A percentile compares a stretch with the other conserved stretches of the same genome.
These are phyloP conservation scores for Cucurbitaria berberidis DNA, from an alignment of 2,329 filamentous ascomycete genomes.

Conservation along the genomic window DNA sequence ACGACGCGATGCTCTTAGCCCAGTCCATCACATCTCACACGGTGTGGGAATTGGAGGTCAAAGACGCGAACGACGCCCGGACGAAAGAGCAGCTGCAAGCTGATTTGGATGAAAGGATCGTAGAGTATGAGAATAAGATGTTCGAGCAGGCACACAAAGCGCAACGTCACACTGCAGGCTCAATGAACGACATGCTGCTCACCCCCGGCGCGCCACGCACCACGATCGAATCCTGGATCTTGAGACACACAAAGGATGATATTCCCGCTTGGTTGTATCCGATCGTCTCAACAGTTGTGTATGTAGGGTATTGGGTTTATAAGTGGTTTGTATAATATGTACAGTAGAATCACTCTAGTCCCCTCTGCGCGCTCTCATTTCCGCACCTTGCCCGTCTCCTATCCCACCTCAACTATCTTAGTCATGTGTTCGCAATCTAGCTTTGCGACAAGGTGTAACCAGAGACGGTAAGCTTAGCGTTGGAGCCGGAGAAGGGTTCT, in stretches of 20 bases:
- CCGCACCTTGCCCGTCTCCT: not conserved
- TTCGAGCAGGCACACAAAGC: constrained; percentile 43
- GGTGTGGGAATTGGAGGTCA: not conserved
- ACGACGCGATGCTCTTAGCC: constrained; percentile 45
- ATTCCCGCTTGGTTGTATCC: constrained; percentile 23
- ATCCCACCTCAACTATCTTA: not conserved
- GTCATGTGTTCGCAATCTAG: constrained; percentile 8
- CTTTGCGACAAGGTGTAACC: constrained; percentile 46
- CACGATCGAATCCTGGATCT: constrained; percentile 50
- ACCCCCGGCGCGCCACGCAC: constrained; percentile 54
- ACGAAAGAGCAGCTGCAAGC: not conserved
- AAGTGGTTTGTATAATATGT: constrained; percentile 23
- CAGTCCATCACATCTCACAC: constrained; percentile 31
- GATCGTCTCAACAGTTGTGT: constrained; percentile 16
- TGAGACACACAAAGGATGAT: constrained; percentile 20
- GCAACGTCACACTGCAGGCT: constrained; percentile 51
- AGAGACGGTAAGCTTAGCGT: constrained; percentile 54
- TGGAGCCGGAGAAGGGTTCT: constrained; percentile 61
- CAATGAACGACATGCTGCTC: constrained; percentile 57
- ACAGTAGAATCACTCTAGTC: not conserved
- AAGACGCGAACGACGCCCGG: not conserved
- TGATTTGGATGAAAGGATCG: constrained; percentile 36
- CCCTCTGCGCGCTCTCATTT: no score
- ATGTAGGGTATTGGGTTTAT: constrained; percentile 25
- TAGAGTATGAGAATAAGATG: constrained; percentile 48